A percentile compares a stretch with the other conserved stretches of the same genome.
Evolutionary conservation across 2,329 filamentous ascomycete species (phyloP).

Genomic region (Pseudocercospora fuligena): DNA sequence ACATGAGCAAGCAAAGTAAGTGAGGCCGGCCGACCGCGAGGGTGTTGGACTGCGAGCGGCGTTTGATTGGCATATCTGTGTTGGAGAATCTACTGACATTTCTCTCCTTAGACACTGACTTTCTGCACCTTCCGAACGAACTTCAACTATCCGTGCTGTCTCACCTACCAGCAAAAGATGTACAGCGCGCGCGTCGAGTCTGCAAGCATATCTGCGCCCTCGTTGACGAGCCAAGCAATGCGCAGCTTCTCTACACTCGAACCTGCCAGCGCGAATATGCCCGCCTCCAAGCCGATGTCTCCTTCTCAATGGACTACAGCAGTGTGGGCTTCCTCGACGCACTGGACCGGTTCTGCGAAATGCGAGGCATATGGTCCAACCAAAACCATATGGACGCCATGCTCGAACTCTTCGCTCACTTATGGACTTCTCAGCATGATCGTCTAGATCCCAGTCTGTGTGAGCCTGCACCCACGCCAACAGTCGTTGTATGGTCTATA

Average conservation of each 20-base stretch:
- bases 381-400: too few relatives aligned
- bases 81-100: background rate
- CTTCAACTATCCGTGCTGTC: background rate
- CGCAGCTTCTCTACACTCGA: background rate
- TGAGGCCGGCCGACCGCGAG: too few relatives aligned
- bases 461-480: background rate
- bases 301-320: background rate
- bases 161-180: background rate
- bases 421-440: background rate
- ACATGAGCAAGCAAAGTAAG: too few relatives aligned
- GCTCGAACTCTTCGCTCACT: background rate
- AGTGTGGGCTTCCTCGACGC: background rate
- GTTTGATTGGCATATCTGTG: too few relatives aligned
- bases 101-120: background rate
- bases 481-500: too few relatives aligned
- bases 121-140: background rate
- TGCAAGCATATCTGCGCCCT: background rate
- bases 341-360: background rate
- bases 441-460: background rate
- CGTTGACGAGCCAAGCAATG: background rate
- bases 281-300: background rate
- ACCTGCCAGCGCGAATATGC: background rate
- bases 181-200: conserved; percentile 2
- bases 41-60: too few relatives aligned
- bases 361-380: background rate